phyloP scores from a whole-genome alignment of 1,284 basidiomycete species.

The Pulchroboletus neoregius region DNA sequence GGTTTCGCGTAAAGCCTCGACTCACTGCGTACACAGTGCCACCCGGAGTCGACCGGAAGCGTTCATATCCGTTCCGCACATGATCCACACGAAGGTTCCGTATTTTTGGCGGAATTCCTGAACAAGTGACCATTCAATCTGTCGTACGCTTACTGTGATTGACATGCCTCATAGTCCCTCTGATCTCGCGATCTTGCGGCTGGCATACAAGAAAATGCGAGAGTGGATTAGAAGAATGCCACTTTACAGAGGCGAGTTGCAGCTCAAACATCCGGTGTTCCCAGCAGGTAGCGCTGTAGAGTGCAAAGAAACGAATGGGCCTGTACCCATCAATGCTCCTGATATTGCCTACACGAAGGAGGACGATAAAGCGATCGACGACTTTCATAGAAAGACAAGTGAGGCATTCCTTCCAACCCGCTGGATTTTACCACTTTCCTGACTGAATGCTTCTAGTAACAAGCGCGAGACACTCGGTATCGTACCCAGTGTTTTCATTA shows the following conservation, averaged over 20 bases:
- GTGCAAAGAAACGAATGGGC: constrained; percentile 30
- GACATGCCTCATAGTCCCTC: constrained; percentile 38
- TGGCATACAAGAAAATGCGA: constrained; percentile 55
- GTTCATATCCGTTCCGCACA: constrained; percentile 42
- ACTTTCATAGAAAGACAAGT: constrained; percentile 37
- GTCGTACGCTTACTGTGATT: background rate
- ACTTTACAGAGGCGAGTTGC: constrained; percentile 51
- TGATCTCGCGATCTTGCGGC: constrained; percentile 51
- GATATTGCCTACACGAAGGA: constrained; percentile 51
- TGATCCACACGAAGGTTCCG: constrained; percentile 34
- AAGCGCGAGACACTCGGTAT: constrained; percentile 56
- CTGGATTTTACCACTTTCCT: background rate
- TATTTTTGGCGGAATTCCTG: constrained; percentile 39
- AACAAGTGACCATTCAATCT: constrained; percentile 7
- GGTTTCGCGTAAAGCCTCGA: background rate
- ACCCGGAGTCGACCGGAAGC: constrained; percentile 41
- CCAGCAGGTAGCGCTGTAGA: constrained; percentile 42
- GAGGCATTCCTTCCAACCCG: constrained; percentile 1
- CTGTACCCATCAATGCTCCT: constrained; percentile 41
- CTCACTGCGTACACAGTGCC: constrained; percentile 25
- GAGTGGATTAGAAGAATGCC: constrained; percentile 58
- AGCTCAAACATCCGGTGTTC: constrained; percentile 47
- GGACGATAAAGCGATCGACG: constrained; percentile 53
- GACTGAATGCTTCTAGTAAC: constrained; percentile 2
- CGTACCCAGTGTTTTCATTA: constrained; percentile 5